Conservation (phyloP, 169 alveolate genomes). For the Plasmodium gonderi region DNA sequence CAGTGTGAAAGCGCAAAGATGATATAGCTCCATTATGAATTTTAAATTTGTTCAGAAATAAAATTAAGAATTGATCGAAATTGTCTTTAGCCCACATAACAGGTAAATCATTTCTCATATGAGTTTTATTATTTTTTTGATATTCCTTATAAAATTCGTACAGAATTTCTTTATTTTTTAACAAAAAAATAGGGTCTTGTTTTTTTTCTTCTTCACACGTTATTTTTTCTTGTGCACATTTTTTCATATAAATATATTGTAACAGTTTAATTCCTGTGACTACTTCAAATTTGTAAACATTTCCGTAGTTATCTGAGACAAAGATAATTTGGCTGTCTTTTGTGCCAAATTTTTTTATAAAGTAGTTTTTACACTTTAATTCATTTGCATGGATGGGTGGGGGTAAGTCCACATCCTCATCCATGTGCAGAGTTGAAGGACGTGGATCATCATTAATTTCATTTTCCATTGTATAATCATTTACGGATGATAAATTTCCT, state of each 20-base stretch:
- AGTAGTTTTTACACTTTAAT: slow-evolving; percentile 17
- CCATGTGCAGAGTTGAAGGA: too few species aligned
- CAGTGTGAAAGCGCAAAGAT: slow-evolving; percentile 76
- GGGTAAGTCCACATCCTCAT: neutral
- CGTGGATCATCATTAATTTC: too few species aligned
- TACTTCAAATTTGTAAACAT: slow-evolving; percentile 77
- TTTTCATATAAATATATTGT: slow-evolving; percentile 50
- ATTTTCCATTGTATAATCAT: neutral
- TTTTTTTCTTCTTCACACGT: slow-evolving; percentile 21
- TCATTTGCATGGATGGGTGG: neutral
- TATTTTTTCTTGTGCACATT: slow-evolving; percentile 33
- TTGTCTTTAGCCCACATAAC: slow-evolving; percentile 59
- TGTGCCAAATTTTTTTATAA: slow-evolving; percentile 10
- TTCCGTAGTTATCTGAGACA: slow-evolving; percentile 82
- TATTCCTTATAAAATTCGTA: slow-evolving; percentile 65
- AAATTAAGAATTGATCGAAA: slow-evolving; percentile 28
- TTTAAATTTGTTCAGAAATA: slow-evolving; percentile 15
- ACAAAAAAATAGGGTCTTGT: slow-evolving; percentile 12
- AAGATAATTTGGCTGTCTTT: slow-evolving; percentile 75
- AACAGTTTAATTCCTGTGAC: slow-evolving; percentile 75
- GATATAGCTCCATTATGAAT: slow-evolving; percentile 74
- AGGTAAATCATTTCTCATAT: slow-evolving; percentile 56
- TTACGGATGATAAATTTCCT: too few species aligned
- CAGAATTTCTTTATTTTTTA: slow-evolving; percentile 54
- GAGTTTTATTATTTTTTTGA: slow-evolving; percentile 43